These are phyloP conservation scores for Helotiales sp. DNA, from an alignment of 2,329 filamentous ascomycete species.

Conservation along the genomic window DNA sequence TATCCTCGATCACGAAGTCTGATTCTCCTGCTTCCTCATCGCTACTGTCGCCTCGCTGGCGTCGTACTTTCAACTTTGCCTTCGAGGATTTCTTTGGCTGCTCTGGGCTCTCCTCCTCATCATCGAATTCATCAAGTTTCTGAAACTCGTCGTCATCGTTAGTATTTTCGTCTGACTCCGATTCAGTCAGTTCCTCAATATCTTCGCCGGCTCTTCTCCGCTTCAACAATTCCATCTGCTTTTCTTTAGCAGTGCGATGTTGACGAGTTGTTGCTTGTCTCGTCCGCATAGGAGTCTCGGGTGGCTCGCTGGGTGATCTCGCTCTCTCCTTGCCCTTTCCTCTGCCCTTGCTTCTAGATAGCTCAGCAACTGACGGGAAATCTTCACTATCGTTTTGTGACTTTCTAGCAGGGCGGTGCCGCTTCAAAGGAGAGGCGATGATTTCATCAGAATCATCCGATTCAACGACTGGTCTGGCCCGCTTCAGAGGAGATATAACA, in stretches of 20 bases:
- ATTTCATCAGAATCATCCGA: constrained; percentile 22
- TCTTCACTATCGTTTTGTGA: constrained; percentile 15
- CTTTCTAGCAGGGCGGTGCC: constrained; percentile 12
- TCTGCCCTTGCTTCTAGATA: neutral
- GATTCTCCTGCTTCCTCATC: constrained; percentile 43
- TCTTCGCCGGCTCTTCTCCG: constrained; percentile 48
- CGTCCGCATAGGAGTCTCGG: constrained; percentile 19
- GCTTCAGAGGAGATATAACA: constrained; percentile 31
- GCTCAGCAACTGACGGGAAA: constrained; percentile 13
- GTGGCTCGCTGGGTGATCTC: neutral
- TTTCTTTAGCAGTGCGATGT: constrained; percentile 48
- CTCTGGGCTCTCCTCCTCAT: constrained; percentile 45
- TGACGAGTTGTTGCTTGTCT: constrained; percentile 30
- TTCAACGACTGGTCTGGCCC: neutral
- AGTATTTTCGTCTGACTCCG: constrained; percentile 40
- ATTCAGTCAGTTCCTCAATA: constrained; percentile 46
- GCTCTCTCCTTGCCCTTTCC: neutral
- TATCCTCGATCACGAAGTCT: constrained; percentile 69
- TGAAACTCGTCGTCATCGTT: constrained; percentile 36
- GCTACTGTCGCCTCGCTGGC: neutral
- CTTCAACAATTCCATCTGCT: constrained; percentile 48
- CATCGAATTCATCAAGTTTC: constrained; percentile 56
- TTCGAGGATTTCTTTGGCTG: constrained; percentile 19
- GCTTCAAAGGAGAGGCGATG: constrained; percentile 28
- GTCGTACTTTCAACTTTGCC: neutral